Percentiles rank a stretch among this genome's conserved stretches.
Conservation (phyloP, 306 rosid species). For the Pterocarpus santalinus region DNA sequence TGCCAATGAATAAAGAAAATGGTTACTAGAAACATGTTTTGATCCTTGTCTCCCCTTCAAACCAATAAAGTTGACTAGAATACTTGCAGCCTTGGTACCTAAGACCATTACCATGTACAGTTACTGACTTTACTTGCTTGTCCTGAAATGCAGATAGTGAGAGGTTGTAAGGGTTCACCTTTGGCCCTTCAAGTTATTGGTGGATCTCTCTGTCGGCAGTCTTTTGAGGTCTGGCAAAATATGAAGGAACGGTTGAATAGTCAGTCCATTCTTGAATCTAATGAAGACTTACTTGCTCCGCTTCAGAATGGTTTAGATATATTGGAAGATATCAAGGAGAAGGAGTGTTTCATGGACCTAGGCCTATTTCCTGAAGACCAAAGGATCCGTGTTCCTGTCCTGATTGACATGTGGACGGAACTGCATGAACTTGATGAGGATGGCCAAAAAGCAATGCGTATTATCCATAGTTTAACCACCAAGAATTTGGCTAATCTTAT, state of each 20-base stretch:
- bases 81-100: background rate
- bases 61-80: background rate
- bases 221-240: slow-evolving; percentile 51
- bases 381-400: slow-evolving; percentile 57
- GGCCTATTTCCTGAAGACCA: slow-evolving; percentile 75
- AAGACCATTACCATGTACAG: background rate
- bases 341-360: slow-evolving; percentile 73
- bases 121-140: slow-evolving; percentile 22
- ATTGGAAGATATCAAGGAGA: slow-evolving; percentile 55
- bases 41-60: background rate
- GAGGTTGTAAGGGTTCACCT: slow-evolving; percentile 62
- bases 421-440: slow-evolving; percentile 55
- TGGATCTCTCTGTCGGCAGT: slow-evolving; percentile 49
- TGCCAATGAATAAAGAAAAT: background rate
- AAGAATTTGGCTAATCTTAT: slow-evolving; percentile 53
- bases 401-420: slow-evolving; percentile 70
- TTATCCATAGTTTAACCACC: slow-evolving; percentile 41
- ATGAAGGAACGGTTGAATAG: slow-evolving; percentile 28
- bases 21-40: background rate
- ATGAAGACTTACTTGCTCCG: slow-evolving; percentile 43
- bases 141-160: slow-evolving; percentile 61
- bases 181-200: slow-evolving; percentile 62
- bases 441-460: slow-evolving; percentile 44
- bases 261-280: slow-evolving; percentile 33
- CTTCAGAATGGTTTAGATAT: slow-evolving; percentile 61